A percentile compares a stretch with the other conserved stretches of the same genome.
Evolutionary conservation across 2,329 filamentous ascomycete species (phyloP).

Genomic region (Teratosphaeria nubilosa): DNA sequence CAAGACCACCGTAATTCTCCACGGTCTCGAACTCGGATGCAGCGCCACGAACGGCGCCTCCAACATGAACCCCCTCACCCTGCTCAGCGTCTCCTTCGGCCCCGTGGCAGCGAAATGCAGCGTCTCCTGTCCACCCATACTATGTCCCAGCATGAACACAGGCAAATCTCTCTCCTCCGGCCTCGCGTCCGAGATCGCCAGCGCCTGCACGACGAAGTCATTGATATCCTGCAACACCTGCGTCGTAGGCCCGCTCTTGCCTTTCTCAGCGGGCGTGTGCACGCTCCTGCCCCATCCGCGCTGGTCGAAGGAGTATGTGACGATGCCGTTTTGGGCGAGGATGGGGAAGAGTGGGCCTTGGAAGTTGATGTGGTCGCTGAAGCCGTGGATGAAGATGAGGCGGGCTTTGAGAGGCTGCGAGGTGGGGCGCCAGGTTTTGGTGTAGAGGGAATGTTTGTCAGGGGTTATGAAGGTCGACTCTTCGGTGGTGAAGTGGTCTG

Average conservation of each 20-base stretch:
- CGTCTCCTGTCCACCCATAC: conserved; percentile 77
- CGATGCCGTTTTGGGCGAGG: conserved; percentile 62
- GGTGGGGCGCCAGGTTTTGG: conserved; percentile 46
- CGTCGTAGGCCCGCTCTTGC: conserved; percentile 62
- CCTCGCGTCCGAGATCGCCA: conserved; percentile 32
- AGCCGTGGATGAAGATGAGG: conserved; percentile 77
- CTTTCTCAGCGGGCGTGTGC: conserved; percentile 49
- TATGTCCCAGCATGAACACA: conserved; percentile 79
- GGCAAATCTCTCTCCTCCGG: conserved; percentile 33
- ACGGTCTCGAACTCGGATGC: conserved; percentile 54
- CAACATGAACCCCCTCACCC: conserved; percentile 63
- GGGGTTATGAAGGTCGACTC: conserved; percentile 43
- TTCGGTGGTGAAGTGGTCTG: conserved; percentile 24
- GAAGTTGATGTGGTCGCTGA: conserved; percentile 70
- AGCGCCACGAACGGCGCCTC: conserved; percentile 74
- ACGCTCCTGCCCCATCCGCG: conserved; percentile 77
- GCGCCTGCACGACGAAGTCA: conserved; percentile 50
- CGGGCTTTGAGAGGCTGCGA: conserved; percentile 56
- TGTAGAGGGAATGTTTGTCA: conserved; percentile 47
- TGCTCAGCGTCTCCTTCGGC: conserved; percentile 42
- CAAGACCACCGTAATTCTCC: conserved; percentile 49
- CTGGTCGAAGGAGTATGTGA: conserved; percentile 72
- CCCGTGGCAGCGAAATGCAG: conserved; percentile 48
- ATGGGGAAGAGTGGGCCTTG: conserved; percentile 66
- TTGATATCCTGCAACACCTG: conserved; percentile 69